These are phyloP conservation scores for Allium fistulosum DNA, from an alignment of 106 monocot species.

Conservation along the genomic window DNA sequence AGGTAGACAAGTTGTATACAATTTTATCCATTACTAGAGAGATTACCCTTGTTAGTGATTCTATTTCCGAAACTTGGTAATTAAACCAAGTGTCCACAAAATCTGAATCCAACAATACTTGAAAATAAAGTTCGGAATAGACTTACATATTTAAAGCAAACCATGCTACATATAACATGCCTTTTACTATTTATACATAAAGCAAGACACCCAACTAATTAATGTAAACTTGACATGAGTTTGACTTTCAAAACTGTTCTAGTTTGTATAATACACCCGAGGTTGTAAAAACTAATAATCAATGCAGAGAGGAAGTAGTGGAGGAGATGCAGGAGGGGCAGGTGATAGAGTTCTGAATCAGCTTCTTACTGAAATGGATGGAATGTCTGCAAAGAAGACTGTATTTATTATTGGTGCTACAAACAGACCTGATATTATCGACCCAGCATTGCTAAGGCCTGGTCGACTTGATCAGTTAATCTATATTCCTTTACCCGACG, in stretches of 20 bases:
- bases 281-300: not conserved
- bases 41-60: too few species aligned
- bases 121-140: not conserved
- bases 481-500: constrained; percentile 61
- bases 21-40: too few species aligned
- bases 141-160: not conserved
- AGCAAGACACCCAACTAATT: not conserved
- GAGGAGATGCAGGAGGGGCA: constrained; percentile 64
- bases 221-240: not conserved
- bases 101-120: too few species aligned
- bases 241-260: not conserved
- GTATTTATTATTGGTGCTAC: constrained; percentile 70
- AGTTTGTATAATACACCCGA: not conserved
- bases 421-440: constrained; percentile 66
- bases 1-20: too few species aligned
- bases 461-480: constrained; percentile 62
- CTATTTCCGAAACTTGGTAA: too few species aligned
- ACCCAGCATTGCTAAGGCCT: constrained; percentile 54
- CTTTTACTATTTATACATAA: not conserved
- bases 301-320: constrained; percentile 54
- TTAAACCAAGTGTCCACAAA: too few species aligned
- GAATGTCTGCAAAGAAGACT: constrained; percentile 64
- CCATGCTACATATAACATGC: not conserved
- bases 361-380: constrained; percentile 65
- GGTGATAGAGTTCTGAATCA: constrained; percentile 66